These are phyloP conservation scores for Pichia exigua DNA, from an alignment of 805 yeast species.

Conservation along the genomic window DNA sequence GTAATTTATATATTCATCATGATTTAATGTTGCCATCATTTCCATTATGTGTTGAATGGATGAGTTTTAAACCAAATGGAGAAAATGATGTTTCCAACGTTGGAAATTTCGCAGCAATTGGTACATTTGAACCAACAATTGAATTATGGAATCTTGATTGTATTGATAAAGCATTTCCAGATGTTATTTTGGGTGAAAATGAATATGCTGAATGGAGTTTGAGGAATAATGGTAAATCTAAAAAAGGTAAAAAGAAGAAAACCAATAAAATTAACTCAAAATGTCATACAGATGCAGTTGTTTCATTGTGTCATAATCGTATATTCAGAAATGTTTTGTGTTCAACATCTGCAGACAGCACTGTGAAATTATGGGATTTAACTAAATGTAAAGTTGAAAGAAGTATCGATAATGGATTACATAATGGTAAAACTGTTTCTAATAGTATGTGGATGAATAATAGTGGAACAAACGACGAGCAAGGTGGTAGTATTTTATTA, in stretches of 20 bases:
- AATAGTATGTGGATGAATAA: conserved; percentile 77
- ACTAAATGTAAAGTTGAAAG: conserved; percentile 66
- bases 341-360: conserved; percentile 91
- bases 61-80: conserved; percentile 61
- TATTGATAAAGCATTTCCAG: conserved; percentile 91
- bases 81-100: conserved; percentile 37
- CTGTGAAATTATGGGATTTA: conserved; percentile 94
- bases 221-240: conserved; percentile 30
- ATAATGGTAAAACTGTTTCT: conserved; percentile 74
- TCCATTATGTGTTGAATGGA: conserved; percentile 95
- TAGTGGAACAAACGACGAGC: conserved; percentile 11
- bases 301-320: conserved; percentile 77
- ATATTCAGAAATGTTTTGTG: conserved; percentile 79
- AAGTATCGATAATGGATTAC: conserved; percentile 57
- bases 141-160: conserved; percentile 95
- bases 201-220: conserved; percentile 25
- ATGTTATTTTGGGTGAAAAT: conserved; percentile 80
- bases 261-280: conserved; percentile 43
- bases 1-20: conserved; percentile 85
- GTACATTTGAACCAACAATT: conserved; percentile 95
- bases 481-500: conserved; percentile 59
- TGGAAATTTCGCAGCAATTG: conserved; percentile 93
- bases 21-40: conserved; percentile 95
- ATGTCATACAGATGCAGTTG: conserved; percentile 88
- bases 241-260: conserved; percentile 31